Conservation (phyloP, 805 yeast species). For the Kluyveromyces siamensis region DNA sequence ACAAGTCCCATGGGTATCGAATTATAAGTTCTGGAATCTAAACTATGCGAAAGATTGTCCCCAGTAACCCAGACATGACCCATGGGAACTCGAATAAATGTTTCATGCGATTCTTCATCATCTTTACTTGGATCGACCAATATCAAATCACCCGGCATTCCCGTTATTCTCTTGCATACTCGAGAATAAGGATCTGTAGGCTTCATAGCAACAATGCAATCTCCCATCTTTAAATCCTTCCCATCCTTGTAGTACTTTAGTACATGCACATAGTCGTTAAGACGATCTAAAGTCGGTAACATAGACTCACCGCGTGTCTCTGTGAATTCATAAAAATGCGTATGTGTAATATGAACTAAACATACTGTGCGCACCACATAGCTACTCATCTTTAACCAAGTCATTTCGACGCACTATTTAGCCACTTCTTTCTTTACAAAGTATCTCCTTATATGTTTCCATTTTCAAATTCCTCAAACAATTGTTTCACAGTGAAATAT, state of each 20-base stretch:
- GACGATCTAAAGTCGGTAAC: slow-evolving; percentile 78
- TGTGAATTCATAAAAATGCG: slow-evolving; percentile 61
- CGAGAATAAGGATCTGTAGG: slow-evolving; percentile 82
- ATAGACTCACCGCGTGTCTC: slow-evolving; percentile 90
- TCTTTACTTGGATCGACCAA: slow-evolving; percentile 62
- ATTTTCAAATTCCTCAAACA: slow-evolving; percentile 2
- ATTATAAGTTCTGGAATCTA: slow-evolving; percentile 85
- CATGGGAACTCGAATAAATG: slow-evolving; percentile 70
- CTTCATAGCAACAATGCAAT: slow-evolving; percentile 76
- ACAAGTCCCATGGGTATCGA: slow-evolving; percentile 85
- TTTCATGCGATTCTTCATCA: slow-evolving; percentile 20
- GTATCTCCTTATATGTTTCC: background rate
- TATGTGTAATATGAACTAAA: slow-evolving; percentile 55
- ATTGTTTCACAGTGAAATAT: background rate
- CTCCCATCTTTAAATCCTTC: slow-evolving; percentile 65
- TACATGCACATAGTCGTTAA: slow-evolving; percentile 73
- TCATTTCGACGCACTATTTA: background rate
- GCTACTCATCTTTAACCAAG: slow-evolving; percentile 28
- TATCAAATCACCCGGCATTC: slow-evolving; percentile 90
- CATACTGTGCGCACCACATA: slow-evolving; percentile 55
- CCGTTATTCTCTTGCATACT: slow-evolving; percentile 89
- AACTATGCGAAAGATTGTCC: slow-evolving; percentile 77
- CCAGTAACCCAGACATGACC: slow-evolving; percentile 99
- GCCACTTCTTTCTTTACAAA: background rate
- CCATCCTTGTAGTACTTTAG: slow-evolving; percentile 59